Evolutionary conservation across 768 basidiomycete species (phyloP), one percentile per base, ranked within the genome.

Genomic region (Trametes cingulata): DNA sequence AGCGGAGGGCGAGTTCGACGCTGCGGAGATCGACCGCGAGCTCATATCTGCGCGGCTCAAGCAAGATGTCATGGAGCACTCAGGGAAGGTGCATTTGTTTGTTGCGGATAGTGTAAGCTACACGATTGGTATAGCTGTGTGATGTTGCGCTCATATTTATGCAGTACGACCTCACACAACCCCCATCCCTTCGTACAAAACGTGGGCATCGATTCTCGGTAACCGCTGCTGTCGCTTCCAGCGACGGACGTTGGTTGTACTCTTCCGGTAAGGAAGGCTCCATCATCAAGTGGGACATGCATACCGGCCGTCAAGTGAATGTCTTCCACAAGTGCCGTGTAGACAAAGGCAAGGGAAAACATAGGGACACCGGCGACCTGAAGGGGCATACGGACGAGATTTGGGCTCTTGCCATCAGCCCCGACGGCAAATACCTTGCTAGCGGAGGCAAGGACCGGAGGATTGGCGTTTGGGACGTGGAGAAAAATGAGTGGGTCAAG

Each of bases 11-110:
- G 94, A 94, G 62, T 95, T 87, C 63, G 96, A 99, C 71, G 97
- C 97, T 5, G 95, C 92, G 1, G 95, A 98, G 66, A 87, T 98
- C 25, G 97, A 99, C 78, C 84, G 85, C 67, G 96, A 98, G 65
- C 79, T 98, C 62, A 91, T 99, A 62, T 91, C 91, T 43, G 82
- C 94, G 19, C 80, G 97, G 56, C 78, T 99, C 63, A 93, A 94
- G 71, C 87, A 94, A 71, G 96, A 98, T 76, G 94, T 96, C 6
- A 73, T 94, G 47, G 89, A 95, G 64, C 87, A 95, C 68, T 86
- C 92, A 5, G 95, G 94, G 49, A 95, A 90, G 73, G 78, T 94
- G 8, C 90, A 95, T 74, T 73, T 90, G 41, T 91, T 89, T 70
- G 77, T 96, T 50, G 90, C 90, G 25, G 85, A 91, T 55, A 78